Conservation (phyloP, 345 rosid genomes). For the Hibiscus syriacus region DNA sequence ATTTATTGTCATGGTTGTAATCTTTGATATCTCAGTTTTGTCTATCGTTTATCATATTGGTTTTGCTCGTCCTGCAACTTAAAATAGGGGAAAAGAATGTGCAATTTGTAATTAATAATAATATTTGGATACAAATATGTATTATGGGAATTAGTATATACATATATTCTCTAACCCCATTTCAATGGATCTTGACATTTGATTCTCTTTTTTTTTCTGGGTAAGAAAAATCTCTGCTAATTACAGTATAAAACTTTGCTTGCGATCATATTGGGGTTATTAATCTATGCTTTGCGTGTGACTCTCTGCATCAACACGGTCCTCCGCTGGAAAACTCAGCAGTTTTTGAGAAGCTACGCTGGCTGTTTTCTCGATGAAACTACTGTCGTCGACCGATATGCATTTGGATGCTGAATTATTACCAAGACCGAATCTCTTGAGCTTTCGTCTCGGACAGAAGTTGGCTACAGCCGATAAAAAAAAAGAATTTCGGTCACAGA, state of each 20-base stretch:
- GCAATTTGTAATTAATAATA: not conserved
- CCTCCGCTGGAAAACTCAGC: not conserved
- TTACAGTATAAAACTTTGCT: too few relatives aligned
- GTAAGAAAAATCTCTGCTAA: not conserved
- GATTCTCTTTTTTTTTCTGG: not conserved
- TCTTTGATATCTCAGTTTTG: too few relatives aligned
- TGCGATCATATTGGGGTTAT: too few relatives aligned
- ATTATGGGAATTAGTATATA: not conserved
- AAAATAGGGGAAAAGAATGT: too few relatives aligned
- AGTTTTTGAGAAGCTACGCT: not conserved
- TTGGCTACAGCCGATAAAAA: not conserved
- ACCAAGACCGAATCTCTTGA: conserved; percentile 4
- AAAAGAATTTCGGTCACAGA: not conserved
- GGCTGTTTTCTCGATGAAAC: not conserved
- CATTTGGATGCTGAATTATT: conserved; percentile 6
- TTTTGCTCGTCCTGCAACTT: too few relatives aligned
- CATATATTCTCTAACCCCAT: not conserved
- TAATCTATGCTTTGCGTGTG: not conserved
- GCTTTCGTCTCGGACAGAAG: not conserved
- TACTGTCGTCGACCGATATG: not conserved
- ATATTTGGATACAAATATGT: not conserved
- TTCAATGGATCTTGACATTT: not conserved
- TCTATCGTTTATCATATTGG: too few relatives aligned
- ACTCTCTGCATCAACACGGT: not conserved
- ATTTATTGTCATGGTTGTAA: too few relatives aligned